Evolutionary conservation across 371 early-diverging fungal genomes (phyloP).

Genomic region (Rhizopus microsporus): DNA sequence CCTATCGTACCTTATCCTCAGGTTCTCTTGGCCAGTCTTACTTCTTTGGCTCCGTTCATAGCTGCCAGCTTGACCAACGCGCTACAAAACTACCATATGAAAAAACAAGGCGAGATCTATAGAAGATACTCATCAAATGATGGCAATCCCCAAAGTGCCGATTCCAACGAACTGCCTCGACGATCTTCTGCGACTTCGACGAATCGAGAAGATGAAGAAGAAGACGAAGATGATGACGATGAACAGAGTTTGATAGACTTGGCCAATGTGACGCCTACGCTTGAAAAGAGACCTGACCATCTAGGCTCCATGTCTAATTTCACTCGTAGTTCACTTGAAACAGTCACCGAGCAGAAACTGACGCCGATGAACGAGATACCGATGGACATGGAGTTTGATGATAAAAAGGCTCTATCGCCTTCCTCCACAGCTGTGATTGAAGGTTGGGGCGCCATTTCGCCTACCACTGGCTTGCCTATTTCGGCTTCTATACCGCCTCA

Average conservation of each 20-base stretch:
- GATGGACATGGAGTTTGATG: not conserved
- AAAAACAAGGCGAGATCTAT: slow-evolving; percentile 20
- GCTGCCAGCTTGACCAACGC: slow-evolving; percentile 50
- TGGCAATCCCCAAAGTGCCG: not conserved
- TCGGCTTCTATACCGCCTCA: slow-evolving; percentile 32
- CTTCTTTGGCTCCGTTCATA: slow-evolving; percentile 55
- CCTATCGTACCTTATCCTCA: slow-evolving; percentile 63
- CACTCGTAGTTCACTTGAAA: slow-evolving; percentile 37
- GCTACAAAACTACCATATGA: slow-evolving; percentile 24
- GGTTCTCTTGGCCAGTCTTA: slow-evolving; percentile 47
- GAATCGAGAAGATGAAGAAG: not conserved
- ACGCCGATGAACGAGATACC: not conserved
- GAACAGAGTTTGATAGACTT: slow-evolving; percentile 5
- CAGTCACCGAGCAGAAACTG: slow-evolving; percentile 27
- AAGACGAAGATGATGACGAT: slow-evolving; percentile 8
- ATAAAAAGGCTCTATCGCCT: slow-evolving; percentile 21
- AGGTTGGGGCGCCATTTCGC: slow-evolving; percentile 37
- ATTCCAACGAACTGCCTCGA: slow-evolving; percentile 8
- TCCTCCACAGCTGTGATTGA: slow-evolving; percentile 36
- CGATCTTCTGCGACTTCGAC: slow-evolving; percentile 10
- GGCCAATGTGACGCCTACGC: slow-evolving; percentile 16
- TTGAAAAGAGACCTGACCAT: slow-evolving; percentile 22
- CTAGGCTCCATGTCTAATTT: slow-evolving; percentile 30
- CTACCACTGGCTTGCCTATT: slow-evolving; percentile 35
- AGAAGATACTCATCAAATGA: slow-evolving; percentile 6